These are phyloP conservation scores for Fusarium temperatum DNA, from an alignment of 2,329 filamentous ascomycete species.

Conservation along the genomic window DNA sequence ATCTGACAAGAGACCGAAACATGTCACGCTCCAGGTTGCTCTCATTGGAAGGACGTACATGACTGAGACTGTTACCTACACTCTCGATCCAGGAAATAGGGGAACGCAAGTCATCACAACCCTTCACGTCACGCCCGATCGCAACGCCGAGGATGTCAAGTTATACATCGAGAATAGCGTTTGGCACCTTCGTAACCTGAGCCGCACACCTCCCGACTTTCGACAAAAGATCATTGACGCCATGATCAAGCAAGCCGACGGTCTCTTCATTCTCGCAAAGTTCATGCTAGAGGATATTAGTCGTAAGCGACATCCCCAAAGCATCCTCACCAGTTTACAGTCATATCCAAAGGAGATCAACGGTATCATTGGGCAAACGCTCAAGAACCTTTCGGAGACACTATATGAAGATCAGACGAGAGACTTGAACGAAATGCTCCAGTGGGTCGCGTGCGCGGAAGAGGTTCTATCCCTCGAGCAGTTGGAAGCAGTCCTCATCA, in stretches of 20 bases:
- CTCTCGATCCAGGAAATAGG: conserved; percentile 46
- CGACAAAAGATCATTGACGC: conserved; percentile 51
- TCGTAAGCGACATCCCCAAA: conserved; percentile 55
- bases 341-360: conserved; percentile 56
- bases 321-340: conserved; percentile 55
- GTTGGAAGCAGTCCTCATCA: conserved; percentile 54
- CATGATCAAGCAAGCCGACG: conserved; percentile 54
- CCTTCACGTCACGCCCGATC: conserved; percentile 54
- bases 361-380: conserved; percentile 53
- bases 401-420: conserved; percentile 51
- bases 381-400: conserved; percentile 52
- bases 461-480: conserved; percentile 55
- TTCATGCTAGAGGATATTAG: conserved; percentile 61
- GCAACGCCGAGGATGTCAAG: conserved; percentile 54
- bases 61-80: conserved; percentile 48
- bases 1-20: conserved; percentile 16
- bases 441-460: conserved; percentile 57
- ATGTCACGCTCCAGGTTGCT: conserved; percentile 48
- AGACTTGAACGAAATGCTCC: conserved; percentile 58
- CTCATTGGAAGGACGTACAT: conserved; percentile 55
- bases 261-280: conserved; percentile 59
- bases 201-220: conserved; percentile 45
- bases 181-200: conserved; percentile 50
- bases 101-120: conserved; percentile 48
- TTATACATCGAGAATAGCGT: conserved; percentile 55